phyloP scores from a whole-genome alignment of 805 yeast genomes.

The Dipodascus albidus region DNA sequence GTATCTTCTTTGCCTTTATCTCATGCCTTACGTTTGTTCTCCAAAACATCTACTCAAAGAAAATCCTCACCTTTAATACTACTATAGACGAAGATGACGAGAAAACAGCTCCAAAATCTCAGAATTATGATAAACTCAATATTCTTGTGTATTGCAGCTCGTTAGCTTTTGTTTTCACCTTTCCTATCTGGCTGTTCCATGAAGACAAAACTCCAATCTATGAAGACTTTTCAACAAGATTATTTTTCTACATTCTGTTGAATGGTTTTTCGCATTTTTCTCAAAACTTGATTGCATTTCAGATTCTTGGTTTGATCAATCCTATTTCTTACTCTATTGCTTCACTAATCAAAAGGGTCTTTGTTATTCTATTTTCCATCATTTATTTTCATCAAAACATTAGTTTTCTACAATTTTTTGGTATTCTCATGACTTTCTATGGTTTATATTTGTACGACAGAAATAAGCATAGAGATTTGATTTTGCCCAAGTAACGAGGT shows the following conservation, averaged over 20 bases:
- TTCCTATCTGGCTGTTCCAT: slow-evolving; percentile 58
- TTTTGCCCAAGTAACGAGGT: slow-evolving; percentile 6
- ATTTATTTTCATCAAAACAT: slow-evolving; percentile 41
- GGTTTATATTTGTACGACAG: slow-evolving; percentile 33
- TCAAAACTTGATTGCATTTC: slow-evolving; percentile 74
- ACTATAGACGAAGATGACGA: slow-evolving; percentile 2
- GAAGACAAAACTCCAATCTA: slow-evolving; percentile 33
- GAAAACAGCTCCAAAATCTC: slow-evolving; percentile 31
- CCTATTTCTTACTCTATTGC: slow-evolving; percentile 83
- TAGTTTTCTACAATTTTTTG: slow-evolving; percentile 28
- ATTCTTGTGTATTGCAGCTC: slow-evolving; percentile 70
- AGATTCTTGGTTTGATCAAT: slow-evolving; percentile 67
- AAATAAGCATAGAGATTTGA: slow-evolving; percentile 15
- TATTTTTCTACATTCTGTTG: slow-evolving; percentile 35
- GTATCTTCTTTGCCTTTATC: slow-evolving; percentile 55
- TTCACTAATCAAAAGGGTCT: slow-evolving; percentile 78
- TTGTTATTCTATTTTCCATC: slow-evolving; percentile 70
- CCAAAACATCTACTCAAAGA: slow-evolving; percentile 80
- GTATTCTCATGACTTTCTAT: slow-evolving; percentile 29
- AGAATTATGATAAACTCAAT: slow-evolving; percentile 51
- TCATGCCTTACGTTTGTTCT: slow-evolving; percentile 70
- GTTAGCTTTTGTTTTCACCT: slow-evolving; percentile 57
- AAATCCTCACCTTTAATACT: slow-evolving; percentile 46
- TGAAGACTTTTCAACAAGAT: slow-evolving; percentile 20
- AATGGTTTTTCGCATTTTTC: slow-evolving; percentile 70